phyloP scores from a whole-genome alignment of 768 basidiomycete species.

The Leccinum broughii region DNA sequence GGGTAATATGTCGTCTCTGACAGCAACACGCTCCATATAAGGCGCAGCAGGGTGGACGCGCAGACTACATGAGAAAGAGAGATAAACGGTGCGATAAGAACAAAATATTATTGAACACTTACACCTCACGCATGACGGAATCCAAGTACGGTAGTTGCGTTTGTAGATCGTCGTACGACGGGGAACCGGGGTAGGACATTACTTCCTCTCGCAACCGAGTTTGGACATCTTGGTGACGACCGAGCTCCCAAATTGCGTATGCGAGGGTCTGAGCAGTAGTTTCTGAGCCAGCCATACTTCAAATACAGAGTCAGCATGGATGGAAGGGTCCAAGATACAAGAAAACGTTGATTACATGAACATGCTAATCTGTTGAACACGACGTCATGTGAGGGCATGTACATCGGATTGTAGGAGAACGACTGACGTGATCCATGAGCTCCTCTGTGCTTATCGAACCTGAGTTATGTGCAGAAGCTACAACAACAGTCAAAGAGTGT shows the following conservation, averaged over 20 bases:
- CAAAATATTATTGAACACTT: not conserved
- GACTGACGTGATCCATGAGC: slow-evolving; percentile 10
- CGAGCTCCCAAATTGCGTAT: slow-evolving; percentile 10
- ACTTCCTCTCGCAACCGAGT: slow-evolving; percentile 3
- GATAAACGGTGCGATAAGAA: not conserved
- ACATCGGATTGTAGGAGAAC: too few species aligned
- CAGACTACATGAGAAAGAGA: not conserved
- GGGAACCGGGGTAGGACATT: not conserved
- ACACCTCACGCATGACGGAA: slow-evolving; percentile 7
- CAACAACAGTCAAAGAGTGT: not conserved
- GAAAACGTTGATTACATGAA: slow-evolving; percentile 7
- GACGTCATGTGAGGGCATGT: not conserved
- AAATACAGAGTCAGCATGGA: not conserved
- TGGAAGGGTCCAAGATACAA: not conserved
- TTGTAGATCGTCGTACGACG: slow-evolving; percentile 8
- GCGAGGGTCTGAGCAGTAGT: slow-evolving; percentile 7
- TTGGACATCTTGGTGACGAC: slow-evolving; percentile 4
- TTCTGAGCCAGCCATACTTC: slow-evolving; percentile 9
- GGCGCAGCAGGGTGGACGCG: slow-evolving; percentile 6
- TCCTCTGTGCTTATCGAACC: slow-evolving; percentile 5
- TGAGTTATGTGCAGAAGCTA: slow-evolving; percentile 6
- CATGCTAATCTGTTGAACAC: slow-evolving; percentile 11
- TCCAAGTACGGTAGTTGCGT: slow-evolving; percentile 9
- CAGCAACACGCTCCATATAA: slow-evolving; percentile 1
- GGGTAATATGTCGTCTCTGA: slow-evolving; percentile 4